Conservation (phyloP, 139 green algal genomes). For the Coelastrella sp. region DNA sequence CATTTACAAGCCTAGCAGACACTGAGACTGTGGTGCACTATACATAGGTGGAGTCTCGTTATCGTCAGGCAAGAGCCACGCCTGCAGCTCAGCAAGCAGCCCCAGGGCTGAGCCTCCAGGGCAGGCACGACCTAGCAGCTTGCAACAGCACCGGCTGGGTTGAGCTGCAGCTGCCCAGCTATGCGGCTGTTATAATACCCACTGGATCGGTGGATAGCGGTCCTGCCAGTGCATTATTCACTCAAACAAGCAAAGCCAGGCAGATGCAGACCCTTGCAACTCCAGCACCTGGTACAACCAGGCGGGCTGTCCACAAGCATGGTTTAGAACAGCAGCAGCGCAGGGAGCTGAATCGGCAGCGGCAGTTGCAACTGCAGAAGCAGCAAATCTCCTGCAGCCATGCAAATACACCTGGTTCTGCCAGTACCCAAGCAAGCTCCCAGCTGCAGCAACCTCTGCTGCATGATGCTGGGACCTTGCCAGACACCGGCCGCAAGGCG, state of each 20-base stretch:
- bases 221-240: background rate
- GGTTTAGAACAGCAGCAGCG: background rate
- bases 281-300: background rate
- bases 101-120: background rate
- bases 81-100: background rate
- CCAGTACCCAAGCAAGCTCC: background rate
- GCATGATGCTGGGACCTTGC: background rate
- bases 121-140: slow-evolving; percentile 1
- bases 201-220: background rate
- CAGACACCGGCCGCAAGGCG: background rate
- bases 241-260: background rate
- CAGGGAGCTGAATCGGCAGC: background rate
- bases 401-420: background rate
- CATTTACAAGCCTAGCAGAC: background rate
- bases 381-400: background rate
- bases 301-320: background rate
- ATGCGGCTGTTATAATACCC: background rate
- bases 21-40: background rate
- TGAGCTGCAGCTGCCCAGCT: slow-evolving; percentile 17
- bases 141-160: slow-evolving; percentile 30
- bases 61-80: slow-evolving; percentile 19
- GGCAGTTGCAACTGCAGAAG: slow-evolving; percentile 18
- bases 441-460: slow-evolving; percentile 25
- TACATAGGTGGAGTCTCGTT: slow-evolving; percentile 7
- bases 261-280: background rate